Evolutionary conservation across 2,329 filamentous ascomycete genomes (phyloP), one percentile per base, ranked within the genome.

Genomic region (Cercospora sesami): DNA sequence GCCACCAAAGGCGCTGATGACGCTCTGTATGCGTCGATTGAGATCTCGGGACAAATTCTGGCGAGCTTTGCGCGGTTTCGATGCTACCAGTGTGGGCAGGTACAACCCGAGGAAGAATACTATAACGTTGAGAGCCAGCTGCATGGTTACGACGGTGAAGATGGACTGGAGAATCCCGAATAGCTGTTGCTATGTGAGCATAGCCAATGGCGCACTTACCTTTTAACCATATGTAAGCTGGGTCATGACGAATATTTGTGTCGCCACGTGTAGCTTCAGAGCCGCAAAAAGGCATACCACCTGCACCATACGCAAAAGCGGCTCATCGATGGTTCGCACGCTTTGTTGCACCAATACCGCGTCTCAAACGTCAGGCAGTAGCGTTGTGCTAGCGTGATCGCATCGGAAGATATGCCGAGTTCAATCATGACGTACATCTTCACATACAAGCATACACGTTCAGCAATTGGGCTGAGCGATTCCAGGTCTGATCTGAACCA

Each of bases 31-130:
- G 4, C 48, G 64, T 2, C 48, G 64, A 28, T 55, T n/a, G 16
- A 69, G 31, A 28, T 59, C 55, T 12, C 30, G 39, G 2, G 66
- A 66, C 36, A 72, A 45, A 16, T 63, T 64, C 57, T 69, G 63
- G 3, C 66, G 63, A 14, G 70, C 64, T 61, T 70, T 69, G 51
- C 55, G 61, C 16, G 70, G 68, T 45, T 57, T 61, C 33, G 67
- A 42, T 14, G 70, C 70, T 21, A 70, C 57, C 14, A 69, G 33
- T 5, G 70, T 68, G 21, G 70, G 65, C 4, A 72, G 16, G 5
- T 59, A 67, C 39, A 72, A 64, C 4, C 70, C 70, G n/a, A 68
- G 18, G n/a, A 67, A 68, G 59, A 72, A 72, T 18, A 72, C 59
- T 14, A 68, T 31, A n/a, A 70, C 55, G 42, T 67, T 72, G 36